Percentiles rank a stretch among this genome's conserved stretches.
These are phyloP conservation scores for Stephania yunnanensis DNA, from an alignment of 164 flowering plant genomes.

Conservation along the genomic window DNA sequence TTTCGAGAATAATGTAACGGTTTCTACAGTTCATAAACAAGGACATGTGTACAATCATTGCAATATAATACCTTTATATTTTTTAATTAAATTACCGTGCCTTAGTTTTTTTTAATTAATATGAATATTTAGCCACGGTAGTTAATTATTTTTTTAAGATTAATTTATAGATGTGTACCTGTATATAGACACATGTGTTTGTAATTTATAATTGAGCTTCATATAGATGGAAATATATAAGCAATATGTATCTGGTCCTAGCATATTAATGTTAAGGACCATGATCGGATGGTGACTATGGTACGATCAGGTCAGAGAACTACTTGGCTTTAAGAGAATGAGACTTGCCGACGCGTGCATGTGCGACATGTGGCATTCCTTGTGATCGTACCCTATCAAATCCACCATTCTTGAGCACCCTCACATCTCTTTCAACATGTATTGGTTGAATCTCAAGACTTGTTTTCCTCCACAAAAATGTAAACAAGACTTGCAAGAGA, in stretches of 20 bases:
- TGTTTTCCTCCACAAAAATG: not conserved
- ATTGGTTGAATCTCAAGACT: not conserved
- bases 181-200: not conserved
- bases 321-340: not conserved
- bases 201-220: too few relatives aligned
- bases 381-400: not conserved
- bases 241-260: not conserved
- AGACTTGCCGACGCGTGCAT: slow-evolving; percentile 1
- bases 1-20: not conserved
- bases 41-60: not conserved
- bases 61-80: not conserved
- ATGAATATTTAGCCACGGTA: not conserved
- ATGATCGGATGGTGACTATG: not conserved
- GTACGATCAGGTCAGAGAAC: not conserved
- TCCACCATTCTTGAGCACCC: not conserved
- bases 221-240: too few relatives aligned
- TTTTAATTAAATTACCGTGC: not conserved
- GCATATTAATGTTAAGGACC: not conserved
- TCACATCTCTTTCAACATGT: not conserved
- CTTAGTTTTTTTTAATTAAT: too few relatives aligned
- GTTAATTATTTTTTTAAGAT: not conserved
- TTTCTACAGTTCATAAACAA: not conserved
- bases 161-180: not conserved
- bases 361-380: not conserved
- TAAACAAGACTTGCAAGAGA: too few relatives aligned